phyloP scores from a whole-genome alignment of 768 basidiomycete species.

The Grammothele lineata region DNA sequence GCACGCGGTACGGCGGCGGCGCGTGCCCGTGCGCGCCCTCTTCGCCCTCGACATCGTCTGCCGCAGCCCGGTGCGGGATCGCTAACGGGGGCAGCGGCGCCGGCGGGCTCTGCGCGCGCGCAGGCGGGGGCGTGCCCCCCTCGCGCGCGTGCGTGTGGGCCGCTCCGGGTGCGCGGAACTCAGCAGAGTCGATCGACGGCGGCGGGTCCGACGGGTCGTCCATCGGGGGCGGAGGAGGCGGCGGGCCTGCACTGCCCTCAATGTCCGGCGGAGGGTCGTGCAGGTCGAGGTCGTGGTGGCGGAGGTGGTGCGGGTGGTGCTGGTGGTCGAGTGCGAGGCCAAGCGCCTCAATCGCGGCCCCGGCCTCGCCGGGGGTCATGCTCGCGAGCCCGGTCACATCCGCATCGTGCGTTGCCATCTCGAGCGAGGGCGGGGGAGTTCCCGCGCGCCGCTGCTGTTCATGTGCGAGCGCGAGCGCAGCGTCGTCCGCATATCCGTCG shows the following conservation, averaged over 20 bases:
- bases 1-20: conserved; percentile 76
- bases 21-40: conserved; percentile 49
- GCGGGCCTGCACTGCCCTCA: no score
- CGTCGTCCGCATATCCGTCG: conserved; percentile 73
- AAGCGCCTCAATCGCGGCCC: conserved; percentile 52
- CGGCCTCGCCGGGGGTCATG: conserved; percentile 39
- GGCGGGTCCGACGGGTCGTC: conserved; percentile 89
- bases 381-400: conserved; percentile 65
- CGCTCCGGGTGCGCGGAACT: conserved; percentile 36
- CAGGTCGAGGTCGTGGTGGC: not conserved
- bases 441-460: no score
- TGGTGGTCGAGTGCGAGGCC: conserved; percentile 53
- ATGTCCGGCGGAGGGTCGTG: conserved; percentile 40
- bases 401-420: conserved; percentile 68
- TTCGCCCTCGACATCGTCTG: conserved; percentile 7
- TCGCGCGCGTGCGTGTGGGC: conserved; percentile 17
- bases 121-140: no score
- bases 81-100: not conserved
- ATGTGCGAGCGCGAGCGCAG: conserved; percentile 48
- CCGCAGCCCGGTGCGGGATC: not conserved
- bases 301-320: conserved; percentile 5
- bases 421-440: conserved; percentile 75
- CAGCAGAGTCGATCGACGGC: conserved; percentile 82
- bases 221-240: conserved; percentile 73
- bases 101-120: conserved; percentile 18